phyloP scores from a whole-genome alignment of 169 alveolate genomes.

The Plasmodium knowlesi region DNA sequence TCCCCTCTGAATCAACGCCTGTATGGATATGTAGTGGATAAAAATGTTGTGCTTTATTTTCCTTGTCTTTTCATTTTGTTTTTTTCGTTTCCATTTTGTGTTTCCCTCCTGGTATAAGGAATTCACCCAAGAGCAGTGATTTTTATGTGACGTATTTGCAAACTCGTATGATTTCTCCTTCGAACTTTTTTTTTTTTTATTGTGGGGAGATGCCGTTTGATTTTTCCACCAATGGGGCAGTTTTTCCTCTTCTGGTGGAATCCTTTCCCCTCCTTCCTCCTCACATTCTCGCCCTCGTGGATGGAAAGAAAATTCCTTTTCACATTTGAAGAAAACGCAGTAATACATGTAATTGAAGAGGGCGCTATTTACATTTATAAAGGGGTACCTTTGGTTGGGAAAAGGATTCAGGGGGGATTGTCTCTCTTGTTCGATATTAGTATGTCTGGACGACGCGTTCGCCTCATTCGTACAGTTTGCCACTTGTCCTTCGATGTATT shows the following conservation, averaged over 20 bases:
- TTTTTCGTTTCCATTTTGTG: conserved; percentile 16
- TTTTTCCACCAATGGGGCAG: not conserved
- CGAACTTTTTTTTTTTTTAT: not conserved
- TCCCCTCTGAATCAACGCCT: not conserved
- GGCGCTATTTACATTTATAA: conserved; percentile 62
- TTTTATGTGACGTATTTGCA: not conserved
- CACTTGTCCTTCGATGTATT: not conserved
- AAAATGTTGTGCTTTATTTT: not conserved
- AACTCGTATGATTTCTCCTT: not conserved
- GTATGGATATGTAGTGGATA: conserved; percentile 34
- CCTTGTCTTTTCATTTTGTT: not conserved
- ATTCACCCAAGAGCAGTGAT: conserved; percentile 26
- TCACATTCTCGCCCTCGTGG: not conserved
- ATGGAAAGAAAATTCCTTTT: not conserved
- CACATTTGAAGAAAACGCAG: conserved; percentile 30
- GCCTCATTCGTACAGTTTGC: not conserved
- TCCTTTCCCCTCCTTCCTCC: too few relatives aligned
- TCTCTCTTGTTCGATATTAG: not conserved
- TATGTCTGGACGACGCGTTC: conserved; percentile 9
- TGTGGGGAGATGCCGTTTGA: not conserved
- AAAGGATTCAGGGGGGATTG: not conserved
- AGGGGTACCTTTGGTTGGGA: conserved; percentile 39
- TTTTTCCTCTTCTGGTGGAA: not conserved
- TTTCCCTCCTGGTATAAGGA: conserved; percentile 43
- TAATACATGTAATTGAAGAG: conserved; percentile 68